Base-by-base conservation (phyloP, 768 basidiomycete genomes). In the Nidularia pulvinata region DNA sequence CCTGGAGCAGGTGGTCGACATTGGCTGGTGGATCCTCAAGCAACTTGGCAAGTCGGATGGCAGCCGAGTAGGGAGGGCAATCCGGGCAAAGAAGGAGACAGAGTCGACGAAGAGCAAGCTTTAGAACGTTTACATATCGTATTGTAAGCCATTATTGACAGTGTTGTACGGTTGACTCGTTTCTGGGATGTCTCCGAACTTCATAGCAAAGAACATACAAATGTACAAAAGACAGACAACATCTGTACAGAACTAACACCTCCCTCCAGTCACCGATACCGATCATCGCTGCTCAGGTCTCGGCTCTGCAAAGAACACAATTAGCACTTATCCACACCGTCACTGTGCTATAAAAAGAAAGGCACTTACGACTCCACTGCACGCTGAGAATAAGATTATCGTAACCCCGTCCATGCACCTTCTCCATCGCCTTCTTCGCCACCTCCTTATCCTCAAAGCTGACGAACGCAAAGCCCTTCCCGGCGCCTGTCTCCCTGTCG, bases 391-490 rank as follows among this genome's bases (percentile, higher is more conserved):
- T 98, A 55, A 98, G 74, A 66, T 92, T 95, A 69, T 95, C 93
- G 63, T 96, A 98, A 19, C 93, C 95, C 62, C 83, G 83, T 25
- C 95, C 96, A 63, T 98, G 80, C 59, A 95, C 86, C 71, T 94
- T 96, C 63, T 91, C 86, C 76, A 97, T 88, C 43, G 97, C 97
- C 65, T 77, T 81, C 71, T 96, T 91, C 16, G 93, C 97, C 50
- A 78, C 75, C 9, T 81, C 76, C 65, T 80, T 78, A 13, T 88
- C 88, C 65, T 98, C 96, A 63, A 97, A 99, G 68, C 89, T 93
- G 52, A 99, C 95, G 61, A 98, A 98, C 13, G 95, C 96, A 68
- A 96, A 97, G 48, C 96, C 96, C 71, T 96, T 97, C 53, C 95
- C 95, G 19, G 89, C 82, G 46, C 95, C 93, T 7, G 96, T 98